Evolutionary conservation across 805 yeast genomes (phyloP).

Genomic region (Metschnikowia reukaufii): DNA sequence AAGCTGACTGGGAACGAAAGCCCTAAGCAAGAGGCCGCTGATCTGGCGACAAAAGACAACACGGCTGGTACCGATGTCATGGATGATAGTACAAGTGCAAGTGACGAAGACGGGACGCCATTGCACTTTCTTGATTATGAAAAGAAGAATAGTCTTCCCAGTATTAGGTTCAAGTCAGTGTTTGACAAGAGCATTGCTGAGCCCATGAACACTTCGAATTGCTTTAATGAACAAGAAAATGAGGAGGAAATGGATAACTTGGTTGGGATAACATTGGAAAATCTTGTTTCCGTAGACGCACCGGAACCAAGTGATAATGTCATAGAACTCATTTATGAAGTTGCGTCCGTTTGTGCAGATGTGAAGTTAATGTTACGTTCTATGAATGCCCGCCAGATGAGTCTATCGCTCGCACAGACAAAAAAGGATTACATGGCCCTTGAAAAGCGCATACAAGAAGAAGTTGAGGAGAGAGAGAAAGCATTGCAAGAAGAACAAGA

Average conservation of each 20-base stretch:
- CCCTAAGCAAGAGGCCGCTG: not conserved
- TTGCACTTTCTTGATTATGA: constrained; percentile 32
- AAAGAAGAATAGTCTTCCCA: constrained; percentile 22
- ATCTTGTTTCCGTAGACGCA: constrained; percentile 54
- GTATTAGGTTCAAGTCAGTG: constrained; percentile 37
- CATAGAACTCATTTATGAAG: constrained; percentile 60
- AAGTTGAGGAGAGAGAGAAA: constrained; percentile 29
- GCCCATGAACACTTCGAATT: constrained; percentile 5
- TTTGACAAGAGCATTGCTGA: constrained; percentile 29
- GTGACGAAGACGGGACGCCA: constrained; percentile 33
- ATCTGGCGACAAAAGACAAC: not conserved
- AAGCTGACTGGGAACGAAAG: not conserved
- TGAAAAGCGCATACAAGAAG: constrained; percentile 13
- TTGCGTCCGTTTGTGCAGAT: constrained; percentile 62
- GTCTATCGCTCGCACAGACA: constrained; percentile 28
- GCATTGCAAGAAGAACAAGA: constrained; percentile 17
- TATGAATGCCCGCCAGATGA: constrained; percentile 53
- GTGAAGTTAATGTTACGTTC: constrained; percentile 61
- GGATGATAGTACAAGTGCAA: constrained; percentile 25
- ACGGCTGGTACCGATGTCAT: not conserved
- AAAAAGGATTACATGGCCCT: constrained; percentile 22
- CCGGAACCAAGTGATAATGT: constrained; percentile 56
- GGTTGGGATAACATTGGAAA: constrained; percentile 48
- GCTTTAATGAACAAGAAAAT: constrained; percentile 19
- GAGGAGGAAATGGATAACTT: constrained; percentile 21